phyloP scores from a whole-genome alignment of 2,329 filamentous ascomycete species.

The Setomelanomma holmii region DNA sequence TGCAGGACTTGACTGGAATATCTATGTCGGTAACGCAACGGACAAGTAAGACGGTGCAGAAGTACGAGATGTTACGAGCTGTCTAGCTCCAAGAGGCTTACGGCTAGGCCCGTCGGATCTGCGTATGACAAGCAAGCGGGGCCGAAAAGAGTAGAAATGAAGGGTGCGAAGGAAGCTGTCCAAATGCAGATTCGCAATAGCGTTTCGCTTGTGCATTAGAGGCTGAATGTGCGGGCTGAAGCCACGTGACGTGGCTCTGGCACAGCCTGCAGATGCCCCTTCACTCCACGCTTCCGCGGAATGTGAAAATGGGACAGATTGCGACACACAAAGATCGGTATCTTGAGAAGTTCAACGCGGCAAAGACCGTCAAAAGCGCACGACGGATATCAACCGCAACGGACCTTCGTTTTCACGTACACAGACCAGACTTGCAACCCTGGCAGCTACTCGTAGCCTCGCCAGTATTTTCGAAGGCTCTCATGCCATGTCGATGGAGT shows the following conservation, averaged over 20 bases:
- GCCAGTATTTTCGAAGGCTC: neutral
- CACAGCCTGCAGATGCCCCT: neutral
- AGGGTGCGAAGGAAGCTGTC: neutral
- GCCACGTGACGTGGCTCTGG: slow-evolving; percentile 10
- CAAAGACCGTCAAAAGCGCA: too few relatives aligned
- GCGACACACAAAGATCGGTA: neutral
- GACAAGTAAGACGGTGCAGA: neutral
- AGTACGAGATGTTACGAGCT: neutral
- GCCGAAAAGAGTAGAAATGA: neutral
- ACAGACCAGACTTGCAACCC: neutral
- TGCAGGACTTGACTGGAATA: neutral
- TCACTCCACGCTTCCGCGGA: neutral
- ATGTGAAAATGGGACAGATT: neutral
- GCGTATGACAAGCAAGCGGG: neutral
- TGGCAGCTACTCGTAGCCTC: neutral
- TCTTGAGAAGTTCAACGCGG: neutral
- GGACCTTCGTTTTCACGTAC: too few relatives aligned
- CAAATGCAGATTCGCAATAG: neutral
- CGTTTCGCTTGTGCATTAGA: neutral
- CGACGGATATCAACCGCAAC: too few relatives aligned
- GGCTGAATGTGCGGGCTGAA: slow-evolving; percentile 8
- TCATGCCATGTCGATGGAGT: neutral
- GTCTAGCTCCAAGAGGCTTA: neutral
- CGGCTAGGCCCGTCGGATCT: neutral
- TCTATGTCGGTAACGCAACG: neutral